Conservation (phyloP, 2,329 filamentous ascomycete species). For the Apiospora arundinis region DNA sequence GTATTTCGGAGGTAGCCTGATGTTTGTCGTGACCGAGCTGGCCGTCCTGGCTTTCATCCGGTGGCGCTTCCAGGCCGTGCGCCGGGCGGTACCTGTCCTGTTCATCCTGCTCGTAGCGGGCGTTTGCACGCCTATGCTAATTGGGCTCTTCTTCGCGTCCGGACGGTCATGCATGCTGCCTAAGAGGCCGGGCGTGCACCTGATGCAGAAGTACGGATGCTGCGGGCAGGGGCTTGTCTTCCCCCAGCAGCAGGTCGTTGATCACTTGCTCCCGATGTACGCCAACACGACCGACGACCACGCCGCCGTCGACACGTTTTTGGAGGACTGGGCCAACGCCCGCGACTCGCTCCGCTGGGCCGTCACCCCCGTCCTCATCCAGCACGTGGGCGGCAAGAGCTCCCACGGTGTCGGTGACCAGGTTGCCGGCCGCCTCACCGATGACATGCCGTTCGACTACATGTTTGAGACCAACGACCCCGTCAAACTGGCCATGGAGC, state of each 20-base stretch:
- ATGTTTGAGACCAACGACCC: conserved; percentile 35
- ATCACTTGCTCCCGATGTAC: conserved; percentile 34
- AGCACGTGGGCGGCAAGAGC: conserved; percentile 38
- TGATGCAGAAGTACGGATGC: conserved; percentile 36
- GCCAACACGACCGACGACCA: conserved; percentile 25
- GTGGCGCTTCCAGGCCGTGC: conserved; percentile 26
- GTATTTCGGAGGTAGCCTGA: conserved; percentile 30
- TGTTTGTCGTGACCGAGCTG: conserved; percentile 25
- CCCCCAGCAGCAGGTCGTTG: conserved; percentile 29
- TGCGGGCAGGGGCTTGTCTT: conserved; percentile 39
- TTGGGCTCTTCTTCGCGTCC: conserved; percentile 35
- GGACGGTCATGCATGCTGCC: conserved; percentile 34
- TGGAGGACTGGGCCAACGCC: conserved; percentile 34
- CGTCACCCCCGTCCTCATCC: conserved; percentile 37
- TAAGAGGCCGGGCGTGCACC: conserved; percentile 28
- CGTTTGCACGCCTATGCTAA: conserved; percentile 33
- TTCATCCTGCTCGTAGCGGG: conserved; percentile 27
- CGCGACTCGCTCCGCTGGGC: conserved; percentile 33
- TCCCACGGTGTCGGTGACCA: conserved; percentile 31
- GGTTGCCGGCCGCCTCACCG: conserved; percentile 27
- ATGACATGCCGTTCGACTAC: conserved; percentile 31
- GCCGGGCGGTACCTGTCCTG: conserved; percentile 26
- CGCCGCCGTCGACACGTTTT: conserved; percentile 35
- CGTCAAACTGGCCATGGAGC: conserved; percentile 32
- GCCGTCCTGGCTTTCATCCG: conserved; percentile 25